phyloP scores from a whole-genome alignment of 2,329 filamentous ascomycete species.

The Keithomyces neogunnii region DNA sequence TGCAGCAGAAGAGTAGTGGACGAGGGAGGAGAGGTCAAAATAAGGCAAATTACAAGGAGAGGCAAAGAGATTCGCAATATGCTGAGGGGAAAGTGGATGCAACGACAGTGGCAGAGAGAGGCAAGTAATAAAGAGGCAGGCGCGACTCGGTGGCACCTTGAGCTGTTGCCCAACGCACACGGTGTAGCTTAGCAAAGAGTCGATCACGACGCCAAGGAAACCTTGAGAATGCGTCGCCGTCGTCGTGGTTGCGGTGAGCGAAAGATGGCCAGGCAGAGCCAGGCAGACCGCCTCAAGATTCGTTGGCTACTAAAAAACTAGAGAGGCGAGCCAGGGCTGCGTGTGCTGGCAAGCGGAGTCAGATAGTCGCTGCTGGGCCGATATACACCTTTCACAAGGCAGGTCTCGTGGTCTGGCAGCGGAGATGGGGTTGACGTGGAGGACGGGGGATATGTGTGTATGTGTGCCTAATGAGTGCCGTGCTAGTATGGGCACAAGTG shows the following conservation, averaged over 20 bases:
- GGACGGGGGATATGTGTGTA: background rate
- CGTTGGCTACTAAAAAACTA: background rate
- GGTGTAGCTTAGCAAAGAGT: background rate
- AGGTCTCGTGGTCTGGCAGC: background rate
- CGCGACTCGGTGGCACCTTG: slow-evolving; percentile 1
- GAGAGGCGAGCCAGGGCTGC: background rate
- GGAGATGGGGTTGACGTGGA: background rate
- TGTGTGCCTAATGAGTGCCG: background rate
- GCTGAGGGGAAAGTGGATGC: background rate
- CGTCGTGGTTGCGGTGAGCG: background rate
- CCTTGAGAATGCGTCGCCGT: background rate
- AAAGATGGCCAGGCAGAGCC: background rate
- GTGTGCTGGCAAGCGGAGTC: background rate
- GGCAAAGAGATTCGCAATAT: background rate
- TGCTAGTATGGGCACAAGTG: background rate
- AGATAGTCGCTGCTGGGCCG: background rate
- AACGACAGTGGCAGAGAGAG: background rate
- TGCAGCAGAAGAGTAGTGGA: no score
- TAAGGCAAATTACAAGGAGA: background rate
- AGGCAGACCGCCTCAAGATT: background rate
- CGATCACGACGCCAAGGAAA: background rate
- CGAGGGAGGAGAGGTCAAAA: no score
- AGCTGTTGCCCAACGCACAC: background rate
- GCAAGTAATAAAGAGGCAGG: background rate
- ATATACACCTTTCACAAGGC: background rate